Conservation (phyloP, 148 eudicot species). For the Silene latifolia region DNA sequence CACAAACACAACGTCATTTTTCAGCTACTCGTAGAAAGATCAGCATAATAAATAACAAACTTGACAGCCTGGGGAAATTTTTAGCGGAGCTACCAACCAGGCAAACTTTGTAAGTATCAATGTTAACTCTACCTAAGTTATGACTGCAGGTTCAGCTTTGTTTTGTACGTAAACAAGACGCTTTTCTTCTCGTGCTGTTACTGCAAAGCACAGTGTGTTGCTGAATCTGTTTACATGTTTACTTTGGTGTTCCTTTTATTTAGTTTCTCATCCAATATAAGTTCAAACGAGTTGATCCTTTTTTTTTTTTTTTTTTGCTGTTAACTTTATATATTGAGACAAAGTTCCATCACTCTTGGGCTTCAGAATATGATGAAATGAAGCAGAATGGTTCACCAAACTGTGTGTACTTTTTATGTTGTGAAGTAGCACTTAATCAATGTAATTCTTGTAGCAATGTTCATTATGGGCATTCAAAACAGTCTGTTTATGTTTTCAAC, state of each 20-base stretch:
- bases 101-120: constrained; percentile 40
- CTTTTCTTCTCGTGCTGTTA: background rate
- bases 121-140: background rate
- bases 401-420: background rate
- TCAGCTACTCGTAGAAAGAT: constrained; percentile 46
- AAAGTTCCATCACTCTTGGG: background rate
- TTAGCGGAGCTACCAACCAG: constrained; percentile 29
- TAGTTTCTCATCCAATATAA: background rate
- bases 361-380: constrained; percentile 3
- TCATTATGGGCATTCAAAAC: background rate
- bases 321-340: background rate
- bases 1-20: constrained; percentile 51
- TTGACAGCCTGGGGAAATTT: constrained; percentile 40
- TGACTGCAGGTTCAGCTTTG: background rate
- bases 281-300: background rate
- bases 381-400: background rate
- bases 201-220: background rate
- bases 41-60: constrained; percentile 38
- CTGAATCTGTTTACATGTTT: background rate
- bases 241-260: background rate
- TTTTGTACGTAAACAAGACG: background rate
- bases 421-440: background rate
- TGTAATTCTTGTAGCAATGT: background rate
- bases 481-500: background rate
- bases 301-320: background rate